These are phyloP conservation scores for Neofusicoccum umdonicola DNA, from an alignment of 2,329 filamentous ascomycete genomes.

Conservation along the genomic window DNA sequence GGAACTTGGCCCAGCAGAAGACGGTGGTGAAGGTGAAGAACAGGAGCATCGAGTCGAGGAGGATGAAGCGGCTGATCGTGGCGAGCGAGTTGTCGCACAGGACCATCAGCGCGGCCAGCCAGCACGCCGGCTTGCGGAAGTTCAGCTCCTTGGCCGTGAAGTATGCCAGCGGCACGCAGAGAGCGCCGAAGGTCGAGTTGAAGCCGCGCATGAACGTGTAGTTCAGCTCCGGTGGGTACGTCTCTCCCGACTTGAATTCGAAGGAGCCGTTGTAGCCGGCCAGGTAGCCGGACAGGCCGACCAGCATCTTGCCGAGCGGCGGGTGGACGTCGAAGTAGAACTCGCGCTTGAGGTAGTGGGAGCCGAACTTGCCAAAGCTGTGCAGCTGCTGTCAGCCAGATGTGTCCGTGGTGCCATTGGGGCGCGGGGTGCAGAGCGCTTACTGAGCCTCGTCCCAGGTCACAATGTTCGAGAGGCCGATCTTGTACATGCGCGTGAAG, in stretches of 20 bases:
- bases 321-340: slow-evolving; percentile 99
- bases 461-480: slow-evolving; percentile 67
- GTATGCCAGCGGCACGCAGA: slow-evolving; percentile 91
- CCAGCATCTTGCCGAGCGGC: slow-evolving; percentile 96
- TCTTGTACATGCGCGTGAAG: slow-evolving; percentile 67
- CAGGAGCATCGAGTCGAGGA: slow-evolving; percentile 96
- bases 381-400: slow-evolving; percentile 24
- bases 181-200: slow-evolving; percentile 90
- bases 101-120: slow-evolving; percentile 95
- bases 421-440: slow-evolving; percentile 28
- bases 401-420: not conserved
- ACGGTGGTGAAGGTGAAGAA: slow-evolving; percentile 98
- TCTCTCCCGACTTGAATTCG: slow-evolving; percentile 98
- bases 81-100: slow-evolving; percentile 99
- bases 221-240: slow-evolving; percentile 88
- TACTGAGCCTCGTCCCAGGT: slow-evolving; percentile 78
- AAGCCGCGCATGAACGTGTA: slow-evolving; percentile 99
- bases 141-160: slow-evolving; percentile 90
- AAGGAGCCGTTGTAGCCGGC: slow-evolving; percentile 99
- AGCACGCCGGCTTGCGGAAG: slow-evolving; percentile 81
- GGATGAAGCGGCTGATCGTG: slow-evolving; percentile 96
- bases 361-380: slow-evolving; percentile 95
- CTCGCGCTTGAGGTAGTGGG: slow-evolving; percentile 97
- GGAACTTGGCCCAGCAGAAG: slow-evolving; percentile 96
- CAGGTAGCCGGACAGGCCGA: slow-evolving; percentile 91